A percentile compares a stretch with the other conserved stretches of the same genome.
Conservation (phyloP, 805 yeast genomes). For the Candida easanensis region DNA sequence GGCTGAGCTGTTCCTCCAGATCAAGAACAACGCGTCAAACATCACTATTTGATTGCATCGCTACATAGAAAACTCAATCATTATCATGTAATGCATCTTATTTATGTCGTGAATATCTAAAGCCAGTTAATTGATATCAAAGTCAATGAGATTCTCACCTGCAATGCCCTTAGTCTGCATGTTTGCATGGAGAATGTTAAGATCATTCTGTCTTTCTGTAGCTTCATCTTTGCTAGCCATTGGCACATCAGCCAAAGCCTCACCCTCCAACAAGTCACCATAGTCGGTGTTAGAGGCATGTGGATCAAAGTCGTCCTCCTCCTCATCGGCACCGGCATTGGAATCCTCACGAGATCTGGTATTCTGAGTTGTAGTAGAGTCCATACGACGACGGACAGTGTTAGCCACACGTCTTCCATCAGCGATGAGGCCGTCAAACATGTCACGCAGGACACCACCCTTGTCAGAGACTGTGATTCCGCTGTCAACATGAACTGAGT, state of each 20-base stretch:
- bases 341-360: conserved; percentile 10
- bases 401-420: conserved; percentile 92
- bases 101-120: too few relatives aligned
- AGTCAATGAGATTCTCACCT: conserved; percentile 39
- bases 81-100: background rate
- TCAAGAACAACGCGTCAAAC: conserved; percentile 18
- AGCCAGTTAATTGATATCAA: conserved; percentile 20
- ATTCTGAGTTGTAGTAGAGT: conserved; percentile 49
- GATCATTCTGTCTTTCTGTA: conserved; percentile 23
- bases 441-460: conserved; percentile 67
- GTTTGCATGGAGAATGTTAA: conserved; percentile 30
- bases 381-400: conserved; percentile 86
- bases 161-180: conserved; percentile 10
- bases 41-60: conserved; percentile 5
- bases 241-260: conserved; percentile 37
- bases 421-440: conserved; percentile 87
- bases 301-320: conserved; percentile 50
- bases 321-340: conserved; percentile 30
- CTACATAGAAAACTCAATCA: background rate
- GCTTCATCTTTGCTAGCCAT: conserved; percentile 10
- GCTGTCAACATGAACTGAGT: conserved; percentile 64
- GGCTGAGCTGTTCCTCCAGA: conserved; percentile 29
- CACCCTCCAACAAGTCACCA: conserved; percentile 46
- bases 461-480: conserved; percentile 43
- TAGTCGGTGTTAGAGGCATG: conserved; percentile 38